Evolutionary conservation across 257 asterid species (phyloP), one percentile per base, ranked within the genome.

Genomic region (Jaltomata sinuosa): DNA sequence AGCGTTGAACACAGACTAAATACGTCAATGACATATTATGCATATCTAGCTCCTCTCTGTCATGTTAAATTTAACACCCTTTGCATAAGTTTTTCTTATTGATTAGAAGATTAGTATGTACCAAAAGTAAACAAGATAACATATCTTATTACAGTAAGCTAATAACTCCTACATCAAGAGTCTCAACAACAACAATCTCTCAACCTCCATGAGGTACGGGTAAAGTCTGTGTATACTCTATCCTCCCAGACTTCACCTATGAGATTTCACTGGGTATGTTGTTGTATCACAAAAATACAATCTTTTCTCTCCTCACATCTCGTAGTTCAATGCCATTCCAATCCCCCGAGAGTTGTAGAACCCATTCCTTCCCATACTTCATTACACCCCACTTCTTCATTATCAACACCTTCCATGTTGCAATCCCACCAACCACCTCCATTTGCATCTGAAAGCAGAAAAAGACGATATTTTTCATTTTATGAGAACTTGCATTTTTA

Each of bases 401-500:
- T 90, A 87, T 93, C 99, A 25, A 96, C 92, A 40, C 98, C 99
- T 91, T 91, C 98, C 98, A 91, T 96, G 36, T 89, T 84, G 84
- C 87, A 90, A 68, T 90, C 95, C 99, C 99, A 94, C 97, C 94
- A 94, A 67, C 98, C 98, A 62, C 91, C 90, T 12, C 99, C 98
- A 85, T 93, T 93, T 82, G 92, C 92, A 89, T 94, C 99, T 95
- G 91, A 87, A 68, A 85, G 12, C 25, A 68, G 42, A 67, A 9
- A 49, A 40, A n/a, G 4, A 72, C 19, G 10, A 31, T 9, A 31
- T n/a, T 22, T 80, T 45, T 5, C 45, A 19, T 27, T 64, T 45
- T 47, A 47, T 36, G 62, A 29, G 11, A 69, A 69, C 79, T 82
- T 82, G 47, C 7, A 62, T 5, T 14, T 7, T 1, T 6, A 36